Evolutionary conservation across 768 basidiomycete genomes (phyloP).

Genomic region (Hericium rajendrae): DNA sequence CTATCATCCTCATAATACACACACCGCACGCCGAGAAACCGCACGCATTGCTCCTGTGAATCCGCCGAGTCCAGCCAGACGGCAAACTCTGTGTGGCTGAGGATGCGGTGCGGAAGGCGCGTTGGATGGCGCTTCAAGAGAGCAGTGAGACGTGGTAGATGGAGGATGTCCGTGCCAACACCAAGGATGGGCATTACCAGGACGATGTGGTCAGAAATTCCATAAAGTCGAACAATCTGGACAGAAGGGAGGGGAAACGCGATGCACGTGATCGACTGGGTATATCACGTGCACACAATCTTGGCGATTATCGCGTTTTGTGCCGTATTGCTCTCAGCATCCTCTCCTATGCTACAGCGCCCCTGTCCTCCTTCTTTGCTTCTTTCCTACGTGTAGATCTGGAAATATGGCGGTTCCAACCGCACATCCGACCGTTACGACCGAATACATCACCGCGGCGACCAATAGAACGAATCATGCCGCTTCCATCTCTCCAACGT

Average conservation of each 20-base stretch:
- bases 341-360: no score
- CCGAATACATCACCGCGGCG: slow-evolving; percentile 37
- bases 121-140: slow-evolving; percentile 36
- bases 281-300: not conserved
- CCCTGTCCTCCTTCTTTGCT: no score
- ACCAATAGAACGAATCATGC: slow-evolving; percentile 36
- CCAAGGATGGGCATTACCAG: slow-evolving; percentile 53
- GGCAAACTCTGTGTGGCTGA: slow-evolving; percentile 38
- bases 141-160: slow-evolving; percentile 52
- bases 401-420: not conserved
- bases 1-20: not conserved
- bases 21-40: slow-evolving; percentile 69
- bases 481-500: slow-evolving; percentile 23
- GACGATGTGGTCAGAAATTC: not conserved
- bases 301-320: not conserved
- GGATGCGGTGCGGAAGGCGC: slow-evolving; percentile 51
- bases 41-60: slow-evolving; percentile 18
- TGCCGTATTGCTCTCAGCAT: not conserved
- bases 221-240: not conserved
- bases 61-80: slow-evolving; percentile 29
- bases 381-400: no score
- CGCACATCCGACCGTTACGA: slow-evolving; percentile 7
- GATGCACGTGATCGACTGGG: not conserved
- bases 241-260: not conserved
- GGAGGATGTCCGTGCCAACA: slow-evolving; percentile 67